These are phyloP conservation scores for Kazachstania kunashirensis DNA, from an alignment of 805 yeast genomes.

Conservation along the genomic window DNA sequence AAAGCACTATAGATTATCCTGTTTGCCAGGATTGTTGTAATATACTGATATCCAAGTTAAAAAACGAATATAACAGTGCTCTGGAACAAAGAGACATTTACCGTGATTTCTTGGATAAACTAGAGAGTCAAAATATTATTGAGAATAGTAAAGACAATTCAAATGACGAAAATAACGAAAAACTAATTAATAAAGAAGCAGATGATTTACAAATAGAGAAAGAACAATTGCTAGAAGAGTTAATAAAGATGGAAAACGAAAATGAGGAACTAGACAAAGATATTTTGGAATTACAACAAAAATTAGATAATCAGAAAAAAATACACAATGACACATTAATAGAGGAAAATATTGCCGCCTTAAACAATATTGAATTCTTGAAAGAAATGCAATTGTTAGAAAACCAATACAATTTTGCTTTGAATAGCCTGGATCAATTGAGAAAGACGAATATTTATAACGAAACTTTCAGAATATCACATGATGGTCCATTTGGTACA, in stretches of 20 bases:
- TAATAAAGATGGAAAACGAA: slow-evolving; percentile 13
- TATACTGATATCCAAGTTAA: slow-evolving; percentile 52
- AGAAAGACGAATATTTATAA: slow-evolving; percentile 73
- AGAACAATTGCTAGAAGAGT: slow-evolving; percentile 8
- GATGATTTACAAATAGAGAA: slow-evolving; percentile 20
- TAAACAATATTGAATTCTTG: slow-evolving; percentile 41
- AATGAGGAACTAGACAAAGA: slow-evolving; percentile 37
- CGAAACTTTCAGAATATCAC: slow-evolving; percentile 74
- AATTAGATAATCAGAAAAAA: slow-evolving; percentile 37
- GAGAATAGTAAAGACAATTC: not conserved
- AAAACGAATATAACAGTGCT: slow-evolving; percentile 59
- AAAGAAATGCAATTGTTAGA: slow-evolving; percentile 54
- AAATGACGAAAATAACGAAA: not conserved
- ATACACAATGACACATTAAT: slow-evolving; percentile 37
- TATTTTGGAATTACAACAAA: slow-evolving; percentile 37
- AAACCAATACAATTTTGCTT: slow-evolving; percentile 50
- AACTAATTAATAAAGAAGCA: not conserved
- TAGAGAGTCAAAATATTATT: slow-evolving; percentile 41
- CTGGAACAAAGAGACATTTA: slow-evolving; percentile 74
- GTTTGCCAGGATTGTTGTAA: slow-evolving; percentile 81
- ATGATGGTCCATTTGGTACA: slow-evolving; percentile 76
- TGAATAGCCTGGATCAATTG: slow-evolving; percentile 58
- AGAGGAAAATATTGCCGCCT: slow-evolving; percentile 45
- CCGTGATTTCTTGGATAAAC: slow-evolving; percentile 57
- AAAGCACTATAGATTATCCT: slow-evolving; percentile 75